Percentiles rank a stretch among this genome's conserved stretches.
phyloP scores from a whole-genome alignment of 768 basidiomycete species.

The Astraeus odoratus region DNA sequence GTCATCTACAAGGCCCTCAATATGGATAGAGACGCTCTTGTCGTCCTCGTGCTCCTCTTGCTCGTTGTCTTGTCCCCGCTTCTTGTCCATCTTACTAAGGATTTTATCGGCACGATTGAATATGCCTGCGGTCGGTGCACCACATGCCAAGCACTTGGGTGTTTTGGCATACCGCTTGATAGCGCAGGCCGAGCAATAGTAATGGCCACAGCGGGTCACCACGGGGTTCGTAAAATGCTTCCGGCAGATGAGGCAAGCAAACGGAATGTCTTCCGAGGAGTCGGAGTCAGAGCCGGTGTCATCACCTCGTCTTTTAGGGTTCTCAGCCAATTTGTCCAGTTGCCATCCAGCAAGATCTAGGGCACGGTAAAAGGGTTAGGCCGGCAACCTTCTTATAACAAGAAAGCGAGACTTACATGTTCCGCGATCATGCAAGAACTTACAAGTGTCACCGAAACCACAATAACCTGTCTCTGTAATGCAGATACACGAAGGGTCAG shows the following conservation, averaged over 20 bases:
- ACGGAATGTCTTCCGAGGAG: constrained; percentile 84
- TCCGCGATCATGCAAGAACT: constrained; percentile 97
- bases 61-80: constrained; percentile 48
- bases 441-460: constrained; percentile 98
- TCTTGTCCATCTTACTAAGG: constrained; percentile 78
- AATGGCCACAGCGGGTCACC: constrained; percentile 94
- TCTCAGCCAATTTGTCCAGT: constrained; percentile 86
- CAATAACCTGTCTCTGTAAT: constrained; percentile 91
- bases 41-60: constrained; percentile 35
- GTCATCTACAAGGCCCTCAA: constrained; percentile 46
- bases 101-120: constrained; percentile 96
- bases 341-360: constrained; percentile 98
- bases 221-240: constrained; percentile 93
- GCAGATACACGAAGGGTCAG: constrained; percentile 3
- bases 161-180: constrained; percentile 93
- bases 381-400: background rate
- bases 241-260: constrained; percentile 96
- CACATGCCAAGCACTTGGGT: constrained; percentile 93
- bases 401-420: constrained; percentile 64
- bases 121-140: constrained; percentile 88
- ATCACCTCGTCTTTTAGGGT: constrained; percentile 48
- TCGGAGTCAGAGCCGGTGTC: constrained; percentile 62
- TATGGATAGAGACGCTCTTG: constrained; percentile 50
- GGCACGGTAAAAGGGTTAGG: constrained; percentile 10
- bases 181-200: constrained; percentile 92